Evolutionary conservation across 129 eudicot genomes (phyloP).

Genomic region (carrot (Daucus carota)): DH1_v3.0 NC_030381.2:19377501-19378000

Average conservation of each 20-base stretch:
- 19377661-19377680: not conserved
- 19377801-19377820: slow-evolving; percentile 41
- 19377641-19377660: not conserved
- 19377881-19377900: slow-evolving; percentile 30
- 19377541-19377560: not conserved
- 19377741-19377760: slow-evolving; percentile 28
- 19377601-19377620: not conserved
- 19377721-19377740: slow-evolving; percentile 33
- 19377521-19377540: not conserved
- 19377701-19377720: slow-evolving; percentile 4
- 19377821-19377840: slow-evolving; percentile 39
- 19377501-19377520: not conserved
- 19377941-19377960: not conserved
- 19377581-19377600: slow-evolving; percentile 7
- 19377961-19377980: not conserved
- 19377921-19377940: not conserved
- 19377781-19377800: slow-evolving; percentile 23
- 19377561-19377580: not conserved
- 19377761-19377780: slow-evolving; percentile 33
- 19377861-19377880: slow-evolving; percentile 30
- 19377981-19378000: not conserved
- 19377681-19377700: not conserved
- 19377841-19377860: slow-evolving; percentile 17
- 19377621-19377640: not conserved
- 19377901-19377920: not conserved